phyloP scores from a whole-genome alignment of 306 rosid species.

The Pyrus pyrifolia region DNA sequence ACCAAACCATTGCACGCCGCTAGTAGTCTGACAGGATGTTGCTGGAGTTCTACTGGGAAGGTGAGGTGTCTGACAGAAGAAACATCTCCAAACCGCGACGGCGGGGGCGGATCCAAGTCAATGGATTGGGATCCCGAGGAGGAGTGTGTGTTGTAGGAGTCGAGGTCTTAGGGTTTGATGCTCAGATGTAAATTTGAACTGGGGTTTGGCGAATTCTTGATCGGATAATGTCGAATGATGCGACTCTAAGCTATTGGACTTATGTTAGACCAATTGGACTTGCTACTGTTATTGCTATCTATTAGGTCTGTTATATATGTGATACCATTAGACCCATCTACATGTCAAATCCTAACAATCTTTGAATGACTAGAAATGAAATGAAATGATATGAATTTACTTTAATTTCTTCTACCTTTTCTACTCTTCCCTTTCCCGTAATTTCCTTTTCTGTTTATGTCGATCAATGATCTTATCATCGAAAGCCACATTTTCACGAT shows the following conservation, averaged over 20 bases:
- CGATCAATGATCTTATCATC: no score
- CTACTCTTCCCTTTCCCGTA: no score
- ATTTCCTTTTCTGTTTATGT: no score
- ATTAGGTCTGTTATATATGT: no score
- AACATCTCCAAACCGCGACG: background rate
- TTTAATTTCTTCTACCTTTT: no score
- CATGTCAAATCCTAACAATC: no score
- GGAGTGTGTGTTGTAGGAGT: background rate
- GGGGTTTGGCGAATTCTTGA: background rate
- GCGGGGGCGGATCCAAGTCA: background rate
- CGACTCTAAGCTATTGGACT: no score
- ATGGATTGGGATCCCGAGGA: background rate
- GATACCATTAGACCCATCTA: no score
- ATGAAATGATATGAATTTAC: no score
- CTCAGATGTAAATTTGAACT: background rate
- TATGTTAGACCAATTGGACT: no score
- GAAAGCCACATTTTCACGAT: background rate
- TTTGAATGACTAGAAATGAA: no score
- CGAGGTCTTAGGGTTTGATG: background rate
- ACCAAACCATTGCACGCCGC: background rate
- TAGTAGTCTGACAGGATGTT: background rate
- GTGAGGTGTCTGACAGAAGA: background rate
- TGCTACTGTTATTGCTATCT: no score
- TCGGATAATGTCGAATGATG: background rate
- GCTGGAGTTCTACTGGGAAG: background rate